Conservation (phyloP, 768 basidiomycete species). For the Tricholoma sp. region DNA sequence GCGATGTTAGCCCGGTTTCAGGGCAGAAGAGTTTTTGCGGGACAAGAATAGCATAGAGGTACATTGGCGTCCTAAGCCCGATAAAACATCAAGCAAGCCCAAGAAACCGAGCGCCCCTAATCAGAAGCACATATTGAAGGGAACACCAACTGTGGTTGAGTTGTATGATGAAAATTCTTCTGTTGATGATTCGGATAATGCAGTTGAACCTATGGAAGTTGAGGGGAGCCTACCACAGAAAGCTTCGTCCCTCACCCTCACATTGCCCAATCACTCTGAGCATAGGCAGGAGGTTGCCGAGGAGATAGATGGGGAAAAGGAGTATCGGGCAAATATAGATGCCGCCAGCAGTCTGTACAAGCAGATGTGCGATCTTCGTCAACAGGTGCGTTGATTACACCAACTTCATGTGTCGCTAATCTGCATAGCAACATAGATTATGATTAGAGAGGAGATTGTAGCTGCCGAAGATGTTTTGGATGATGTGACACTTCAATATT, state of each 20-base stretch:
- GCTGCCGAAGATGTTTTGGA: slow-evolving; percentile 29
- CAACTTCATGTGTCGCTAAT: not conserved
- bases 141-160: slow-evolving; percentile 26
- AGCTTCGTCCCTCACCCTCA: not conserved
- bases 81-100: slow-evolving; percentile 18
- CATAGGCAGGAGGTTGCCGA: not conserved
- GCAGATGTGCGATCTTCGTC: slow-evolving; percentile 18
- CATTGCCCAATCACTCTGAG: not conserved
- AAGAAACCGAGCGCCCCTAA: slow-evolving; percentile 13
- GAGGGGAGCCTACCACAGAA: slow-evolving; percentile 1
- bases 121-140: slow-evolving; percentile 19
- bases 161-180: slow-evolving; percentile 24
- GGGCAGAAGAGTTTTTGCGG: slow-evolving; percentile 24
- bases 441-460: slow-evolving; percentile 17
- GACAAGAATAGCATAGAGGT: slow-evolving; percentile 21
- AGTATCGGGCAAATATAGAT: slow-evolving; percentile 10
- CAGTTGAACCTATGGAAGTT: slow-evolving; percentile 17
- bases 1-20: slow-evolving; percentile 28
- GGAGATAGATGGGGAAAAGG: not conserved
- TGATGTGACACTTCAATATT: slow-evolving; percentile 29
- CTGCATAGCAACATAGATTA: slow-evolving; percentile 21
- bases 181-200: slow-evolving; percentile 16
- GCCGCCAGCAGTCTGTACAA: slow-evolving; percentile 19
- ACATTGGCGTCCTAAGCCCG: slow-evolving; percentile 27
- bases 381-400: slow-evolving; percentile 19